Evolutionary conservation across 2,329 filamentous ascomycete genomes (phyloP).

Genomic region (Aspergillus brunneoviolaceus): DNA sequence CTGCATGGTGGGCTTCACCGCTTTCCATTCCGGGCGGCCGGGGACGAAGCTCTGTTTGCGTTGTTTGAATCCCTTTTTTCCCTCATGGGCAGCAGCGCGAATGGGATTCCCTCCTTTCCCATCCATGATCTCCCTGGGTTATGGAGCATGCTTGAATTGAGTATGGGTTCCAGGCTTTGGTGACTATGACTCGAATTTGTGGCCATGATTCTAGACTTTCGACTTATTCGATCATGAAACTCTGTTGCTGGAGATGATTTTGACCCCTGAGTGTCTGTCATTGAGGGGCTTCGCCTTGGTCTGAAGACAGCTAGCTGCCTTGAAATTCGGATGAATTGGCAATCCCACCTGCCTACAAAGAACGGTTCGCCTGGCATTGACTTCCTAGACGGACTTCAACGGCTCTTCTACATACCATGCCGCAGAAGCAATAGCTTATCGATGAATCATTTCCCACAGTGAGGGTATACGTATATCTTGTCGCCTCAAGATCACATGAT

Average conservation of each 20-base stretch:
- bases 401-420: too few species aligned
- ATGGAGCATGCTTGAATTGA: not conserved
- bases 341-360: not conserved
- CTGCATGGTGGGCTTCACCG: slow-evolving; percentile 16
- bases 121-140: not conserved
- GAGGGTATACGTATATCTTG: not conserved
- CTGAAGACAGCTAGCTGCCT: not conserved
- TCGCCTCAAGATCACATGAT: not conserved
- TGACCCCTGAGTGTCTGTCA: not conserved
- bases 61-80: not conserved
- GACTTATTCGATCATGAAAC: not conserved
- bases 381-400: not conserved
- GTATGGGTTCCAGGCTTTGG: too few species aligned
- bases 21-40: slow-evolving; percentile 10
- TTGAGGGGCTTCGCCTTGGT: not conserved
- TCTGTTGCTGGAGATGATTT: not conserved
- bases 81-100: not conserved
- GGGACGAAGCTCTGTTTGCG: not conserved
- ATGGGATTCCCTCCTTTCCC: not conserved
- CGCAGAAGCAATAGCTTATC: too few species aligned
- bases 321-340: not conserved
- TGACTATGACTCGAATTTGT: not conserved
- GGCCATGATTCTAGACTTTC: not conserved
- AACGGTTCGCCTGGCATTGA: too few species aligned
- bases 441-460: not conserved